These are phyloP conservation scores for Haplographium delicatum DNA, from an alignment of 495 filamentous ascomycete species.

Conservation along the genomic window DNA sequence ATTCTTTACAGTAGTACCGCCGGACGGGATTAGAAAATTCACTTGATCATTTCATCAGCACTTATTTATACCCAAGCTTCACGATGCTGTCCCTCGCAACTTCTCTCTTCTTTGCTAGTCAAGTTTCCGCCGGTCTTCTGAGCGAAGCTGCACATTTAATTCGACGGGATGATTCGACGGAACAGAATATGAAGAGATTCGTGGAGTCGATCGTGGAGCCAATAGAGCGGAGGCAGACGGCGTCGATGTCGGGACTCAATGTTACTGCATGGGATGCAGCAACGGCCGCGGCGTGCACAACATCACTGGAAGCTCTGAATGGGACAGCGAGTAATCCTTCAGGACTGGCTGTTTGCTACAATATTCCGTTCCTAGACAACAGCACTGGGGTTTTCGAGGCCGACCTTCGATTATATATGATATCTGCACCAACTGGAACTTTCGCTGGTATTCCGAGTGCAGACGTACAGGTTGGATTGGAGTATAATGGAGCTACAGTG, in stretches of 20 bases:
- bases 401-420: conserved; percentile 62
- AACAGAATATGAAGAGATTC: conserved; percentile 23
- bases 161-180: conserved; percentile 16
- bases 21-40: conserved; percentile 15
- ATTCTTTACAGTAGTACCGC: conserved; percentile 21
- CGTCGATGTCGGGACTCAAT: conserved; percentile 31
- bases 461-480: conserved; percentile 53
- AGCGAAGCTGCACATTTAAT: conserved; percentile 11
- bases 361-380: conserved; percentile 58
- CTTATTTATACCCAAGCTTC: conserved; percentile 1
- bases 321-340: conserved; percentile 54
- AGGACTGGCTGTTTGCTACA: conserved; percentile 76
- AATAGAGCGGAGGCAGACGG: conserved; percentile 26
- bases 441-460: conserved; percentile 52
- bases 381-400: conserved; percentile 61
- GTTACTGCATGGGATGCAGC: conserved; percentile 42
- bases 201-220: conserved; percentile 23
- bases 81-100: conserved; percentile 22
- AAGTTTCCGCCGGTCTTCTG: conserved; percentile 19
- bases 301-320: conserved; percentile 39
- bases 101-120: conserved; percentile 20
- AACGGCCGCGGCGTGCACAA: conserved; percentile 46
- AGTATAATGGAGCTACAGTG: conserved; percentile 56
- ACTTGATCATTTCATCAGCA: neutral
- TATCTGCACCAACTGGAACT: conserved; percentile 48